Evolutionary conservation across 305 asterid species (phyloP).

Genomic region (Rubia balearica): DNA sequence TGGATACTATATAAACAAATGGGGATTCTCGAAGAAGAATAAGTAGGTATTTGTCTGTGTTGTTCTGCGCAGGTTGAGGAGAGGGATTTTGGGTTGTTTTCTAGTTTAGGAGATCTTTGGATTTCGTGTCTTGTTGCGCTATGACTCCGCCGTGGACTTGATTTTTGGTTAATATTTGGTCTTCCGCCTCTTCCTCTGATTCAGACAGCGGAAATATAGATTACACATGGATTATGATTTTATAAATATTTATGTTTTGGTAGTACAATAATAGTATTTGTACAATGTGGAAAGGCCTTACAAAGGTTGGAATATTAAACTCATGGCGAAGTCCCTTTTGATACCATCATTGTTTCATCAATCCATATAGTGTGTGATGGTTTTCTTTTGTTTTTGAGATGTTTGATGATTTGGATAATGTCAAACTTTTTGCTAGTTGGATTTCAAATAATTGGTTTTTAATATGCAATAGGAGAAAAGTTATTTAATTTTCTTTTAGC

Average conservation of each 20-base stretch:
- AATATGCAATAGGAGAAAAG: no score
- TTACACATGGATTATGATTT: not conserved
- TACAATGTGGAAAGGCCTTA: no score
- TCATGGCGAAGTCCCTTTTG: not conserved
- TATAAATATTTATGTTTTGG: not conserved
- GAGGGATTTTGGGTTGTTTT: slow-evolving; percentile 32
- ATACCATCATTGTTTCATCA: not conserved
- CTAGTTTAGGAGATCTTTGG: slow-evolving; percentile 8
- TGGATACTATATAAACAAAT: not conserved
- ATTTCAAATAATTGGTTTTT: no score
- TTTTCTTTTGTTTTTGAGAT: no score
- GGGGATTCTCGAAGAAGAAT: not conserved
- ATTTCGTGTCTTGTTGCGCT: slow-evolving; percentile 2
- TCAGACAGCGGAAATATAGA: slow-evolving; percentile 1
- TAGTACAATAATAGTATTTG: not conserved
- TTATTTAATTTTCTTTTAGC: no score
- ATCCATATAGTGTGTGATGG: not conserved
- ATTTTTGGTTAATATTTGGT: not conserved
- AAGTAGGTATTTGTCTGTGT: not conserved
- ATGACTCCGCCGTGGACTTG: not conserved
- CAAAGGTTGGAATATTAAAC: no score
- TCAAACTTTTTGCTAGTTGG: no score
- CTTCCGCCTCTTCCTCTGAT: not conserved
- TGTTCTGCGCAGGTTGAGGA: not conserved
- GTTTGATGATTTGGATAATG: no score